Percentiles rank a stretch among this genome's conserved stretches.
phyloP scores from a whole-genome alignment of 225 moss, liverwort and hornwort genomes.

The Pleurozium schreberi region DNA sequence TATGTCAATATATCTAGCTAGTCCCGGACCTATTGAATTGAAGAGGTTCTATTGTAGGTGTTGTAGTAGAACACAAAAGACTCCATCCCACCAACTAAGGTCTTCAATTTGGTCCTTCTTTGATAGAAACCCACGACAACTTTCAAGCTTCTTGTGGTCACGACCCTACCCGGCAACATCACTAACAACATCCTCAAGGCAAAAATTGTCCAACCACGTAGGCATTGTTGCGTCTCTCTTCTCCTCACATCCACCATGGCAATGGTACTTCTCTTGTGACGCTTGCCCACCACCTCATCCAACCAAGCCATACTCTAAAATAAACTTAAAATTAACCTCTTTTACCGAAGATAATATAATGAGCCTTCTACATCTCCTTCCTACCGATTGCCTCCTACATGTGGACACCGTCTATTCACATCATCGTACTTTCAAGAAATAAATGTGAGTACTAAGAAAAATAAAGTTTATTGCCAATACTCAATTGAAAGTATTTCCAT shows the following conservation, averaged over 20 bases:
- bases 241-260: no score
- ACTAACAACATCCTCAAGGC: accelerated
- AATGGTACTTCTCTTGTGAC: no score
- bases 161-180: accelerated
- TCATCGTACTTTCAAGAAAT: neutral
- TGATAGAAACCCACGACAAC: accelerated
- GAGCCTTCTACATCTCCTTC: neutral
- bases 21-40: no score
- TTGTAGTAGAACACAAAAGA: neutral
- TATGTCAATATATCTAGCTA: no score
- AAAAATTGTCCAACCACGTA: neutral
- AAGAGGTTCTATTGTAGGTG: no score
- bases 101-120: no score
- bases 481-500: neutral
- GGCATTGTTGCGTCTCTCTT: accelerated
- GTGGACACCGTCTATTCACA: neutral
- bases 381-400: neutral
- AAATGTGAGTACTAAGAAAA: neutral
- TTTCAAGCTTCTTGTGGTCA: accelerated
- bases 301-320: accelerated
- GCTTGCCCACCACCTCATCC: neutral
- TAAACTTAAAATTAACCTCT: neutral
- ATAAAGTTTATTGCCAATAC: neutral
- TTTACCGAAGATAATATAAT: neutral
- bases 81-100: neutral